Percentiles rank a stretch among this genome's conserved stretches.
Evolutionary conservation across 345 rosid genomes (phyloP).

Genomic region (Dimocarpus longan): DNA sequence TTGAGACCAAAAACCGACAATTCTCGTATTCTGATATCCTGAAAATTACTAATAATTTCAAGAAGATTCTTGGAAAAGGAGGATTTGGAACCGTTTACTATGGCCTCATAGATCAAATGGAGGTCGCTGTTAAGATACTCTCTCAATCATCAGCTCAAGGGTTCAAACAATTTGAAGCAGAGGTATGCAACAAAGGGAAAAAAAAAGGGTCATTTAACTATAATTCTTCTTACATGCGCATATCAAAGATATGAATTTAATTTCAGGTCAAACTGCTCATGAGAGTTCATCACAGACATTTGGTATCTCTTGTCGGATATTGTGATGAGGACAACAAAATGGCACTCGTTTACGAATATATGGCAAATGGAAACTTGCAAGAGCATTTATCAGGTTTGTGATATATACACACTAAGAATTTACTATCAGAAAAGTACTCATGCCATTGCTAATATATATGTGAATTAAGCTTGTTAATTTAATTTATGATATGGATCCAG

Average conservation of each 20-base stretch:
- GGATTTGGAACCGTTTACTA: constrained; percentile 38
- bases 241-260: neutral
- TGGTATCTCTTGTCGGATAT: constrained; percentile 36
- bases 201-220: neutral
- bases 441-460: neutral
- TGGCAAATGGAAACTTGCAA: constrained; percentile 37
- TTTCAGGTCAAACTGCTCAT: constrained; percentile 30
- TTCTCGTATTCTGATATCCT: constrained; percentile 28
- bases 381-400: constrained; percentile 33
- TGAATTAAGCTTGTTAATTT: too few species aligned
- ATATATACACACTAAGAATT: neutral
- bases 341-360: constrained; percentile 43
- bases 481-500: neutral
- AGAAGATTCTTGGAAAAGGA: constrained; percentile 24
- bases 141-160: constrained; percentile 36
- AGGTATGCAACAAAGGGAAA: constrained; percentile 20
- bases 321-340: constrained; percentile 30
- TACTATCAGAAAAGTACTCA: neutral
- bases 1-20: constrained; percentile 1
- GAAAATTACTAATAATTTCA: constrained; percentile 28
- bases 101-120: constrained; percentile 21
- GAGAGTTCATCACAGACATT: constrained; percentile 36
- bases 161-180: constrained; percentile 30
- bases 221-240: too few species aligned
- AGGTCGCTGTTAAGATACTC: constrained; percentile 35